Evolutionary conservation across 2,329 filamentous ascomycete species (phyloP).

Genomic region (Ilyonectria sp.): DNA sequence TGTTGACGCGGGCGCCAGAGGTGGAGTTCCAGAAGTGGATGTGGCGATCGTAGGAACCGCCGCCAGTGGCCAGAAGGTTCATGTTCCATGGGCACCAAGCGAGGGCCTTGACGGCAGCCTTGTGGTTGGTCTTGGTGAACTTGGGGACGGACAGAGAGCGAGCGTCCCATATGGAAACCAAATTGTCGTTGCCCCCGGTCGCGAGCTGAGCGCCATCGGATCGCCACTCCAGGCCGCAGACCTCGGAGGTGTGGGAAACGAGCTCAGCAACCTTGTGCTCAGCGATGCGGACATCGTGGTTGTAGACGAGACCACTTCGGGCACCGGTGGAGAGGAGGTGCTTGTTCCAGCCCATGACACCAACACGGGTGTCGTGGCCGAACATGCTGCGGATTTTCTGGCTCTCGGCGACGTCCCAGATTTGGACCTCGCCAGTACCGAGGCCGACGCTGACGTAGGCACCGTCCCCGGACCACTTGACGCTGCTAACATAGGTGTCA

Average conservation of each 20-base stretch:
- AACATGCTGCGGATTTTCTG: constrained; percentile 99
- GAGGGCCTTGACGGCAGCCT: constrained; percentile 97
- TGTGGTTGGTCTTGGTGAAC: constrained; percentile 99
- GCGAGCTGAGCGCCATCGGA: constrained; percentile 96
- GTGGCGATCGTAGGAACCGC: constrained; percentile 95
- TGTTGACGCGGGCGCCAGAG: constrained; percentile 97
- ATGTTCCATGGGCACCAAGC: constrained; percentile 99
- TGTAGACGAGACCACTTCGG: constrained; percentile 94
- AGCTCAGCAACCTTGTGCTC: constrained; percentile 99
- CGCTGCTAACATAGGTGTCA: constrained; percentile 97
- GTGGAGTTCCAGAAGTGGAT: constrained; percentile 99
- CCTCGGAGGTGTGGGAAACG: constrained; percentile 96
- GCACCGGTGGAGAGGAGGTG: constrained; percentile 96
- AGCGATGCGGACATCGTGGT: constrained; percentile 97
- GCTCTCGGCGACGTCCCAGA: constrained; percentile 97
- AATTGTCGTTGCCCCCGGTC: constrained; percentile 98
- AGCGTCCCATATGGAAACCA: constrained; percentile 99
- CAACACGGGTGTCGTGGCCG: constrained; percentile 95
- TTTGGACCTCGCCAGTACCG: constrained; percentile 96
- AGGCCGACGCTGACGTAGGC: constrained; percentile 97
- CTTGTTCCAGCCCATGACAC: constrained; percentile 99
- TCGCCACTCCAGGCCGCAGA: constrained; percentile 98
- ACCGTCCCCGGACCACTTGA: constrained; percentile 98
- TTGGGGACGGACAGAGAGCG: constrained; percentile 94
- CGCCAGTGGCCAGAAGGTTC: constrained; percentile 96